Conservation (phyloP, 192 early-diverging fungal genomes). For the Entophlyctis helioformis region DNA sequence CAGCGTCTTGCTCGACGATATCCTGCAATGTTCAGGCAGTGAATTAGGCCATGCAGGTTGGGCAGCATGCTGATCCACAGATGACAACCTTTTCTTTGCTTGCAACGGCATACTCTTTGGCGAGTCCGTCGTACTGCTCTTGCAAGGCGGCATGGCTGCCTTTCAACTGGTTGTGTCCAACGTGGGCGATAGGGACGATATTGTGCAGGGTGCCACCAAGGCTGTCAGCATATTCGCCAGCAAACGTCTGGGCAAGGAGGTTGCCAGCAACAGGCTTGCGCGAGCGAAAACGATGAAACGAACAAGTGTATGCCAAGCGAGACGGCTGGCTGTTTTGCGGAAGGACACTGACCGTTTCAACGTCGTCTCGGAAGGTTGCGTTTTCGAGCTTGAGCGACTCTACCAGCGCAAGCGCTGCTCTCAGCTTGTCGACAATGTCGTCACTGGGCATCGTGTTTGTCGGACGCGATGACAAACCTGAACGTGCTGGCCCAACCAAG, state of each 20-base stretch:
- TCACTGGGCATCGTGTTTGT: too few relatives aligned
- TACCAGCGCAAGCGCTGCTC: slow-evolving; percentile 18
- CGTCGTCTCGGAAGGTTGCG: slow-evolving; percentile 32
- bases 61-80: too few relatives aligned
- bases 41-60: too few relatives aligned
- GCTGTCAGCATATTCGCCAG: not conserved
- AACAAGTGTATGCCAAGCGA: not conserved
- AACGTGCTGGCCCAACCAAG: too few relatives aligned
- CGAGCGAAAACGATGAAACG: not conserved
- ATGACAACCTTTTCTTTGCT: slow-evolving; percentile 20
- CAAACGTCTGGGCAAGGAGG: not conserved
- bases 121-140: slow-evolving; percentile 6
- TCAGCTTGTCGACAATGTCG: slow-evolving; percentile 34
- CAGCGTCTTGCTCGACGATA: too few relatives aligned
- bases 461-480: too few relatives aligned
- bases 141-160: slow-evolving; percentile 9
- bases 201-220: not conserved
- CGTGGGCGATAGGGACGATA: not conserved
- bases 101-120: slow-evolving; percentile 8
- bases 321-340: too few relatives aligned
- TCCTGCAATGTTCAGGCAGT: too few relatives aligned
- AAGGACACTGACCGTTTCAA: slow-evolving; percentile 15
- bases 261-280: not conserved
- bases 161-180: slow-evolving; percentile 9
- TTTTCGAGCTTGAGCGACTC: slow-evolving; percentile 29